Evolutionary conservation across 2,329 filamentous ascomycete genomes (phyloP).

Genomic region (Incumbomyces delicatus): DNA sequence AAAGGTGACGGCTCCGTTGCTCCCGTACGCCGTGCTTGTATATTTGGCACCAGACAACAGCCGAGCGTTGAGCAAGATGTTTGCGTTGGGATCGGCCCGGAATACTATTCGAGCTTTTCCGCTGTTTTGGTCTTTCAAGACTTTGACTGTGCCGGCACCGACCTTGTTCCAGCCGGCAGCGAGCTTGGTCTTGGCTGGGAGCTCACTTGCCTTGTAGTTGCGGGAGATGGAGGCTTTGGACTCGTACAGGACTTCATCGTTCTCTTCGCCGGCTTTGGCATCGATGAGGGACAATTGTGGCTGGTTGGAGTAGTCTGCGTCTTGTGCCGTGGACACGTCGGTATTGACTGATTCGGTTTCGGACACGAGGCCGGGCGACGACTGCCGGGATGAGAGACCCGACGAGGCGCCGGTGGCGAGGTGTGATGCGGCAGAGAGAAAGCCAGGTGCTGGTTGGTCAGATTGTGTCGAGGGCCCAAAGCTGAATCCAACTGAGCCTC

Average conservation of each 20-base stretch:
- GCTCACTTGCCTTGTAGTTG: slow-evolving; percentile 35
- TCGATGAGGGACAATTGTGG: slow-evolving; percentile 54
- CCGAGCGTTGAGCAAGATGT: slow-evolving; percentile 61
- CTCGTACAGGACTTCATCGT: slow-evolving; percentile 62
- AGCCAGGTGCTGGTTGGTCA: slow-evolving; percentile 15
- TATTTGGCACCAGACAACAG: slow-evolving; percentile 55
- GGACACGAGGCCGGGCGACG: slow-evolving; percentile 35
- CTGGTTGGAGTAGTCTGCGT: slow-evolving; percentile 45
- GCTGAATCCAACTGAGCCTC: slow-evolving; percentile 26
- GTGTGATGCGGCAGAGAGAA: slow-evolving; percentile 22
- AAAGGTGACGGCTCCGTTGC: slow-evolving; percentile 18
- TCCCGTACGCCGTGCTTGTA: slow-evolving; percentile 32
- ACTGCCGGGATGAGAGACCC: slow-evolving; percentile 33
- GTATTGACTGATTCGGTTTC: slow-evolving; percentile 33
- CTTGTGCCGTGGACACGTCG: slow-evolving; percentile 41
- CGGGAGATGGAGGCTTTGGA: slow-evolving; percentile 61
- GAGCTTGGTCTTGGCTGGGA: slow-evolving; percentile 17
- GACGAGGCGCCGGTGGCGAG: slow-evolving; percentile 27
- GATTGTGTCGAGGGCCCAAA: slow-evolving; percentile 26
- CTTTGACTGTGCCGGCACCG: slow-evolving; percentile 60
- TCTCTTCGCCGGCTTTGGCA: slow-evolving; percentile 58
- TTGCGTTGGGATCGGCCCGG: slow-evolving; percentile 64
- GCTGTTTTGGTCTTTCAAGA: slow-evolving; percentile 64
- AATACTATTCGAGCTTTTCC: slow-evolving; percentile 59
- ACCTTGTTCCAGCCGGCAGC: slow-evolving; percentile 52